These are phyloP conservation scores for Oleoguttula mirabilis DNA, from an alignment of 495 filamentous ascomycete genomes.

Conservation along the genomic window DNA sequence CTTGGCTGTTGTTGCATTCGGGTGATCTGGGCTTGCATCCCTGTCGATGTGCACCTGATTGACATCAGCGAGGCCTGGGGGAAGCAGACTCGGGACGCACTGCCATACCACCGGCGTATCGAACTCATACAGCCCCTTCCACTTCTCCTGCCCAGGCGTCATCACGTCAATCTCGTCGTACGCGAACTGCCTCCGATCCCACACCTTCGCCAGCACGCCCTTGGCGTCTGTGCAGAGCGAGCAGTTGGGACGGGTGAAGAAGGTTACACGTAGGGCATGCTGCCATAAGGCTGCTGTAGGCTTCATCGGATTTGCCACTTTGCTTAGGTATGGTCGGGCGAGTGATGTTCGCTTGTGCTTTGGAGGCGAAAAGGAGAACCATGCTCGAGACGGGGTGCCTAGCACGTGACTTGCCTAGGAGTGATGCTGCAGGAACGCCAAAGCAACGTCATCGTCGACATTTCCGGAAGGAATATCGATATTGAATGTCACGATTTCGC, in stretches of 20 bases:
- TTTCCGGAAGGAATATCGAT: too few species aligned
- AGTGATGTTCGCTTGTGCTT: too few species aligned
- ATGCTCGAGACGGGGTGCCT: too few species aligned
- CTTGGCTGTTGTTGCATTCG: conserved; percentile 39
- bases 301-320: too few species aligned
- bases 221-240: conserved; percentile 69
- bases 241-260: conserved; percentile 73
- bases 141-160: conserved; percentile 47
- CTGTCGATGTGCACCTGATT: conserved; percentile 50
- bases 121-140: conserved; percentile 79
- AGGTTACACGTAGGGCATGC: conserved; percentile 56
- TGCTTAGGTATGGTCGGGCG: too few species aligned
- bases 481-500: too few species aligned
- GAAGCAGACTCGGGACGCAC: neutral
- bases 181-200: conserved; percentile 55
- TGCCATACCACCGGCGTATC: conserved; percentile 64
- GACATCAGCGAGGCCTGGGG: conserved; percentile 13
- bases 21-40: conserved; percentile 26
- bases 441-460: too few species aligned
- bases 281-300: conserved; percentile 18
- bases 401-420: too few species aligned
- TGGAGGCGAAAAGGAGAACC: too few species aligned
- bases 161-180: conserved; percentile 76
- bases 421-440: too few species aligned
- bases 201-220: conserved; percentile 53